These are phyloP conservation scores for Aspergillus chevalieri DNA, from an alignment of 2,329 filamentous ascomycete species.

Conservation along the genomic window DNA sequence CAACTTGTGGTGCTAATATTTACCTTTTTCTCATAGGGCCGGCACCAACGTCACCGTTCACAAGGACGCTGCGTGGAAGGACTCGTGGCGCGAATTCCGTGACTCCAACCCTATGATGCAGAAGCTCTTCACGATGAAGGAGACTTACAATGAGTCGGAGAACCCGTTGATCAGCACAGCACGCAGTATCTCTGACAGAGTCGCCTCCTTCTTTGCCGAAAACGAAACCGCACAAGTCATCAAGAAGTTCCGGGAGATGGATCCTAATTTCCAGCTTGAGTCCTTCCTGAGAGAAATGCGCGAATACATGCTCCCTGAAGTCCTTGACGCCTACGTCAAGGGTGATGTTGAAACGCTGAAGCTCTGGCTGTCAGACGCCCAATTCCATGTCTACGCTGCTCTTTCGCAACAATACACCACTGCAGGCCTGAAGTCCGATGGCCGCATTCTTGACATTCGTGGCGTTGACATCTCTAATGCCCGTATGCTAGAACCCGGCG, in stretches of 20 bases:
- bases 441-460: slow-evolving; percentile 88
- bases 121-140: slow-evolving; percentile 77
- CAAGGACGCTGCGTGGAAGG: slow-evolving; percentile 96
- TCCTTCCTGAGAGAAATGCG: slow-evolving; percentile 91
- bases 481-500: slow-evolving; percentile 43
- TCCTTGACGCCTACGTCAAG: slow-evolving; percentile 96
- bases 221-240: slow-evolving; percentile 97
- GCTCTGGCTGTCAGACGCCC: slow-evolving; percentile 91
- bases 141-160: slow-evolving; percentile 89
- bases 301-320: slow-evolving; percentile 96
- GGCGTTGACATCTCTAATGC: slow-evolving; percentile 68
- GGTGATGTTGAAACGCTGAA: slow-evolving; percentile 86
- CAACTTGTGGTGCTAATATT: slow-evolving; percentile 8
- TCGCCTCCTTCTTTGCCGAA: slow-evolving; percentile 95
- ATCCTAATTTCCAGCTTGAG: slow-evolving; percentile 89
- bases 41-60: slow-evolving; percentile 92
- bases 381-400: slow-evolving; percentile 96
- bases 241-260: slow-evolving; percentile 95
- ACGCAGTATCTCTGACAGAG: slow-evolving; percentile 84
- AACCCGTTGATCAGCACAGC: slow-evolving; percentile 92
- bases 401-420: slow-evolving; percentile 93
- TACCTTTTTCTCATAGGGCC: slow-evolving; percentile 54
- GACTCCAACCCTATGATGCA: slow-evolving; percentile 86
- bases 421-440: slow-evolving; percentile 87
- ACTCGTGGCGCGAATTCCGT: slow-evolving; percentile 94